phyloP scores from a whole-genome alignment of 2,329 filamentous ascomycete genomes.

The Beauveria pseudobassiana region DNA sequence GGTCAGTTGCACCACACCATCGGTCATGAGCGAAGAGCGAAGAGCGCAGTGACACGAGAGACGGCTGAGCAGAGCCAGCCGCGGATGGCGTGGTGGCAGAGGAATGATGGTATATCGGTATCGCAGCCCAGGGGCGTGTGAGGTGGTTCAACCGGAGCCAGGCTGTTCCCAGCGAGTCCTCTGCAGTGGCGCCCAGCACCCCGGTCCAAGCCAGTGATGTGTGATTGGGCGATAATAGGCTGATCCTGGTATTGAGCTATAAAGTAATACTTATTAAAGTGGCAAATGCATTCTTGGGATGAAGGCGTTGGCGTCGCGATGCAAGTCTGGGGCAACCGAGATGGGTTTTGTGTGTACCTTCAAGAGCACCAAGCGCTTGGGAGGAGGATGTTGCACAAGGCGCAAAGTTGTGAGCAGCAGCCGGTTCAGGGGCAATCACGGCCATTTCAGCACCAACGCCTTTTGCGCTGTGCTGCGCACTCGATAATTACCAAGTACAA shows the following conservation, averaged over 20 bases:
- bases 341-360: background rate
- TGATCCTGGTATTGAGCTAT: background rate
- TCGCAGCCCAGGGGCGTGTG: background rate
- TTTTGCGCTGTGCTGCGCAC: background rate
- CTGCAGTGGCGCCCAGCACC: background rate
- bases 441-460: too few species aligned
- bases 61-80: background rate
- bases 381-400: background rate
- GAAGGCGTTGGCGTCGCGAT: background rate
- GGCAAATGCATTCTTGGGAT: background rate
- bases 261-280: background rate
- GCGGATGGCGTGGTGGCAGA: background rate
- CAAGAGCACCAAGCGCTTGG: background rate
- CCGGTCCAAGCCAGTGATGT: background rate
- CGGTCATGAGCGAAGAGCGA: background rate
- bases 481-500: too few species aligned
- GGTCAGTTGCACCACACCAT: conserved; percentile 8
- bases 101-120: background rate
- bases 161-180: background rate
- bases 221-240: background rate
- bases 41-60: background rate
- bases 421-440: too few species aligned
- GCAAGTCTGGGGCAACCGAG: background rate
- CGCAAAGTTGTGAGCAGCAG: background rate
- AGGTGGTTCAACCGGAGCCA: conserved; percentile 4